These are phyloP conservation scores for Solanum chmielewskii DNA, from an alignment of 257 asterid species.

Conservation along the genomic window DNA sequence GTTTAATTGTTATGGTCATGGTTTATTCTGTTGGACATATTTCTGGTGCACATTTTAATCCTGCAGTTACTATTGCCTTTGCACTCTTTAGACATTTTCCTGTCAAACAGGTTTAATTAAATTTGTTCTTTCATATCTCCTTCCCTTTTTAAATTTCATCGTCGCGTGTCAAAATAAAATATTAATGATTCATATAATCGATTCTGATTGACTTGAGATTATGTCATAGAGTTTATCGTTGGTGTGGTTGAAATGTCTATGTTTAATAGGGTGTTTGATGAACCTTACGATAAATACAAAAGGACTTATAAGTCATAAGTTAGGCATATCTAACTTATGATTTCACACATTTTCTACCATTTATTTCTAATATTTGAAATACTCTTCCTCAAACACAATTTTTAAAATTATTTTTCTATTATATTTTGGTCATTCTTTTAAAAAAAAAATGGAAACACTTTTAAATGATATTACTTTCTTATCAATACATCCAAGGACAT, in stretches of 20 bases:
- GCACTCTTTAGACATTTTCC: constrained; percentile 54
- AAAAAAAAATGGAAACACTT: background rate
- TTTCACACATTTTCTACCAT: accelerated
- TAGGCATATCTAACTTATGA: accelerated
- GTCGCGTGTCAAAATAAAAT: background rate
- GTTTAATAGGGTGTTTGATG: background rate
- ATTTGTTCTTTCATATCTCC: background rate
- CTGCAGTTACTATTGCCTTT: constrained; percentile 60
- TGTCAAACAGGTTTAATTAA: constrained; percentile 17
- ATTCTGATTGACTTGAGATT: background rate
- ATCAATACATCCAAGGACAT: background rate
- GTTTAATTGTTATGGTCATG: constrained; percentile 51
- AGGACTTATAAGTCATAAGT: background rate
- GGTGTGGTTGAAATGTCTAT: background rate
- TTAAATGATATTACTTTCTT: too few species aligned
- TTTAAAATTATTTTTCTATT: background rate
- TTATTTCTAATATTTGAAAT: too few species aligned
- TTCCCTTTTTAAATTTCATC: background rate
- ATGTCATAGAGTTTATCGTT: background rate
- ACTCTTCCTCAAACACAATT: background rate
- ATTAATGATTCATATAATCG: background rate
- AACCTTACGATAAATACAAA: too few species aligned
- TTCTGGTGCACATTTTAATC: constrained; percentile 67
- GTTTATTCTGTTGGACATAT: constrained; percentile 58
- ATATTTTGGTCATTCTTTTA: too few species aligned